Percentiles rank a stretch among this genome's conserved stretches.
Conservation (phyloP, 2,329 filamentous ascomycete species). For the Hymenoscyphus repandus region DNA sequence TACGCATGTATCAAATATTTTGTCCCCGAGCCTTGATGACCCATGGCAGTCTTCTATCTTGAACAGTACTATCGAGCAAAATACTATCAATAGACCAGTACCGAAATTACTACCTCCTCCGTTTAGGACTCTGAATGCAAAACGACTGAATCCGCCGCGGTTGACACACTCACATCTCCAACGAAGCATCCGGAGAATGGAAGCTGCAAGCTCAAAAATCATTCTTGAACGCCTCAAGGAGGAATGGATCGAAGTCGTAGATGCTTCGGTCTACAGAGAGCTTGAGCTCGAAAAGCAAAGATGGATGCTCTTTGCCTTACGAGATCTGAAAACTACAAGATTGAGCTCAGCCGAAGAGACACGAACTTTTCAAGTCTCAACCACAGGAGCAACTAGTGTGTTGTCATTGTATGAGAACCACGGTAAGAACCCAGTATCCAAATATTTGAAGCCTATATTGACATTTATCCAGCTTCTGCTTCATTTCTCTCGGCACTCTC, state of each 20-base stretch:
- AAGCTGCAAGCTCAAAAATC: constrained; percentile 44
- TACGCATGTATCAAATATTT: not conserved
- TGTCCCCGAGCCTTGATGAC: not conserved
- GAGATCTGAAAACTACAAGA: constrained; percentile 32
- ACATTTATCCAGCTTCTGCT: constrained; percentile 21
- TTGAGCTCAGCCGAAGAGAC: constrained; percentile 28
- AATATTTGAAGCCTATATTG: not conserved
- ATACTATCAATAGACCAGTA: not conserved
- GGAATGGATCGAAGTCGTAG: constrained; percentile 40
- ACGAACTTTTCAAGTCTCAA: constrained; percentile 14
- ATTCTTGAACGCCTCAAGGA: constrained; percentile 52
- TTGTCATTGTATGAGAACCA: constrained; percentile 30
- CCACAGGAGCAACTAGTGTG: constrained; percentile 15
- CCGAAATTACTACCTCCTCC: constrained; percentile 1
- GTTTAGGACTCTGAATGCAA: not conserved
- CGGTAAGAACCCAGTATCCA: constrained; percentile 17
- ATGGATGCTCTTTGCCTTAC: constrained; percentile 57
- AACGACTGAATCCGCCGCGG: not conserved
- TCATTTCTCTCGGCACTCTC: constrained; percentile 30
- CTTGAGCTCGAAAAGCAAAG: constrained; percentile 51
- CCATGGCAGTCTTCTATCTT: constrained; percentile 21
- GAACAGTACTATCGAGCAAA: constrained; percentile 13
- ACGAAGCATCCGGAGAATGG: constrained; percentile 51
- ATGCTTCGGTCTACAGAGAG: constrained; percentile 45
- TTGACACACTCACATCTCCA: constrained; percentile 38